Evolutionary conservation across 1,284 basidiomycete genomes (phyloP).

Genomic region (Vanrija sp.): DNA sequence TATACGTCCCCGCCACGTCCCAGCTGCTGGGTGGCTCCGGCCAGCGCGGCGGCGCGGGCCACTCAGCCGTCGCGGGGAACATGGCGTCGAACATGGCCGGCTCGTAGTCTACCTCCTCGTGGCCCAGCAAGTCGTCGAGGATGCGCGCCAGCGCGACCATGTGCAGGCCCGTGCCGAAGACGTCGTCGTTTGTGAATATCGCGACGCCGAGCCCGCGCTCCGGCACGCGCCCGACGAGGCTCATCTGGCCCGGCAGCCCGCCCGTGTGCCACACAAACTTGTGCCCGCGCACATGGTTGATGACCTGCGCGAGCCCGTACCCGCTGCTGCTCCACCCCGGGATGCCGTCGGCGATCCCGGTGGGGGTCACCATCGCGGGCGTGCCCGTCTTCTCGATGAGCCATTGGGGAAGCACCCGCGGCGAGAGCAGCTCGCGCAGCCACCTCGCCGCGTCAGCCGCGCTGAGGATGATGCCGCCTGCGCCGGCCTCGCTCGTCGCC

Average conservation of each 20-base stretch:
- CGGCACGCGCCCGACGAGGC: slow-evolving; percentile 15
- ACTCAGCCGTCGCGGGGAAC: neutral
- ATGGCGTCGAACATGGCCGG: neutral
- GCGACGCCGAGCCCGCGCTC: slow-evolving; percentile 10
- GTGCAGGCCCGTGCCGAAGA: neutral
- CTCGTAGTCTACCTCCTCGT: slow-evolving; percentile 14
- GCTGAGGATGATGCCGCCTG: slow-evolving; percentile 25
- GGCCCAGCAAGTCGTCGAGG: slow-evolving; percentile 22
- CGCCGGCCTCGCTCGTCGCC: slow-evolving; percentile 16
- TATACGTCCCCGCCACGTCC: slow-evolving; percentile 6
- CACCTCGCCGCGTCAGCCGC: slow-evolving; percentile 28
- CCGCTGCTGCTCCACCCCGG: neutral
- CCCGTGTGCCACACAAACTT: slow-evolving; percentile 19
- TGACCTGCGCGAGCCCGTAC: slow-evolving; percentile 20
- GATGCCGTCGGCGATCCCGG: neutral
- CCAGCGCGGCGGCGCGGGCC: neutral
- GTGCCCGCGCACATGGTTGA: slow-evolving; percentile 12
- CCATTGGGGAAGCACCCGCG: slow-evolving; percentile 18
- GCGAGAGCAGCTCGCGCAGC: slow-evolving; percentile 29
- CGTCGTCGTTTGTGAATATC: slow-evolving; percentile 21
- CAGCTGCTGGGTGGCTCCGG: neutral
- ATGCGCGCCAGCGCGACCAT: slow-evolving; percentile 7
- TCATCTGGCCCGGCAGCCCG: slow-evolving; percentile 16
- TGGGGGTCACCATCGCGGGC: neutral
- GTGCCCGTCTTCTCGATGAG: slow-evolving; percentile 9